Percentiles rank a stretch among this genome's conserved stretches.
Conservation (phyloP, 2,329 filamentous ascomycete species). For the Aspergillus proliferans region DNA sequence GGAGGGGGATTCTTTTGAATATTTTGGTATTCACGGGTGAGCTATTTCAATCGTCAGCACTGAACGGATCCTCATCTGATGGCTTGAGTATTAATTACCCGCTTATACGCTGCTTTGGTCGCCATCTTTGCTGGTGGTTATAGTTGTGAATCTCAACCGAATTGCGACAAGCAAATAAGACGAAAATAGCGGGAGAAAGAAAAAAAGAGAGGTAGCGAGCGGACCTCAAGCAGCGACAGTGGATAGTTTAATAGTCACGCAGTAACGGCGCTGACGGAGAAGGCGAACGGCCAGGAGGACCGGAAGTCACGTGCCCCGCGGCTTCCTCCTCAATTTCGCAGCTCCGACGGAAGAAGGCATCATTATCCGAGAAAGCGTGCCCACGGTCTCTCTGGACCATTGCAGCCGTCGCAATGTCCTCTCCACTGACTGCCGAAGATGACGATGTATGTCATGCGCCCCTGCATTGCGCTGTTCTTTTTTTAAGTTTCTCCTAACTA, state of each 20-base stretch:
- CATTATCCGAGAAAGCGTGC: conserved; percentile 7
- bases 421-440: conserved; percentile 36
- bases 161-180: neutral
- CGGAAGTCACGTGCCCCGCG: conserved; percentile 17
- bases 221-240: neutral
- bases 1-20: conserved; percentile 73
- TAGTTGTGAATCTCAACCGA: neutral
- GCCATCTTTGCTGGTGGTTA: conserved; percentile 50
- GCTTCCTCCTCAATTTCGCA: conserved; percentile 13
- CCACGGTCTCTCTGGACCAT: conserved; percentile 19
- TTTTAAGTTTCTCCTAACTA: conserved; percentile 1
- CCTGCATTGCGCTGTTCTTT: neutral
- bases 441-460: conserved; percentile 27
- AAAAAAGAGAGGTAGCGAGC: neutral
- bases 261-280: conserved; percentile 2
- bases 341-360: conserved; percentile 11
- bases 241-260: neutral
- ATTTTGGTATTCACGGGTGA: conserved; percentile 59
- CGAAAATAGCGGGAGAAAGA: neutral
- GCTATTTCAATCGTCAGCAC: conserved; percentile 29
- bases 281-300: conserved; percentile 4
- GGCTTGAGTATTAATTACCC: conserved; percentile 43
- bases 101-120: conserved; percentile 65
- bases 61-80: neutral
- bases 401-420: conserved; percentile 39